phyloP scores from a whole-genome alignment of 2,329 filamentous ascomycete species.

The Hymenoscyphus albidus region DNA sequence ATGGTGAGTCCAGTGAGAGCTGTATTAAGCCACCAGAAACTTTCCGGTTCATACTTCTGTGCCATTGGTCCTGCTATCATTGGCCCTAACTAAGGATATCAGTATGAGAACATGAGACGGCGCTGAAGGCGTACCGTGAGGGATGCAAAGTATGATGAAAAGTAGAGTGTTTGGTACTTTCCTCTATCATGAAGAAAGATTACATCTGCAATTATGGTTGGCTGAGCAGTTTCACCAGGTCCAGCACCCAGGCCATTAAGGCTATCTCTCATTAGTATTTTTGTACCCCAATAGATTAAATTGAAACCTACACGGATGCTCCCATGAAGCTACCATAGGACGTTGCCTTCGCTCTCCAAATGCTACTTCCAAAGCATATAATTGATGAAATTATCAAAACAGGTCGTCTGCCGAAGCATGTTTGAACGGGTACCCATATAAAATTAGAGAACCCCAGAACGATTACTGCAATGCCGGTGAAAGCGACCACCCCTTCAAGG shows the following conservation, averaged over 20 bases:
- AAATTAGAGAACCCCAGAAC: conserved; percentile 49
- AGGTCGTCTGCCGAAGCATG: conserved; percentile 45
- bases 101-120: conserved; percentile 1
- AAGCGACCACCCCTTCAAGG: conserved; percentile 48
- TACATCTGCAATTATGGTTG: conserved; percentile 60
- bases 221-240: conserved; percentile 59
- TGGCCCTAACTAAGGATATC: conserved; percentile 42
- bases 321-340: conserved; percentile 62
- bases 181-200: conserved; percentile 63
- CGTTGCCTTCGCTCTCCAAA: conserved; percentile 53
- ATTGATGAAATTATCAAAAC: conserved; percentile 43
- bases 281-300: background rate
- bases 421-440: conserved; percentile 48
- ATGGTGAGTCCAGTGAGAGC: conserved; percentile 48
- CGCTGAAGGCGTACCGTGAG: conserved; percentile 47
- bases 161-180: conserved; percentile 51
- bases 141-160: conserved; percentile 58
- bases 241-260: conserved; percentile 61
- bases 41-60: conserved; percentile 49
- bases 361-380: conserved; percentile 43
- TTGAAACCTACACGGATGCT: conserved; percentile 43
- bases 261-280: conserved; percentile 12
- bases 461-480: conserved; percentile 46
- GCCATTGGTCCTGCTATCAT: conserved; percentile 61
- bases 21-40: conserved; percentile 64